phyloP scores from a whole-genome alignment of 352 stramenopile species.

The Phytophthora tubulina region DNA sequence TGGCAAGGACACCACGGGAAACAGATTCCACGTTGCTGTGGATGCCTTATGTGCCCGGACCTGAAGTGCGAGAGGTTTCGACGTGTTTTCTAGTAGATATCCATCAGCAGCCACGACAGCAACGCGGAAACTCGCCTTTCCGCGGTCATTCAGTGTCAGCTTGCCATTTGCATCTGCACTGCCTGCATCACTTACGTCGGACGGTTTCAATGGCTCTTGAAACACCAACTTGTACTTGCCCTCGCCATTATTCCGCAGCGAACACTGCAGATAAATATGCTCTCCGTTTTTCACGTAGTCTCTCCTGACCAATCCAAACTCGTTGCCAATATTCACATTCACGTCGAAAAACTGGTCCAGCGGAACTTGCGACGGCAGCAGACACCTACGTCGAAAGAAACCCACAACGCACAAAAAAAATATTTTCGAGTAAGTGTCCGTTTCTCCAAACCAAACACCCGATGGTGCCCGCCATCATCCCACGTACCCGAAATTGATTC shows the following conservation, averaged over 20 bases:
- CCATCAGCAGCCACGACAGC: conserved; percentile 35
- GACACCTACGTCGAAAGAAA: conserved; percentile 46
- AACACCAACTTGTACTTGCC: conserved; percentile 42
- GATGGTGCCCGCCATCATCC: conserved; percentile 15
- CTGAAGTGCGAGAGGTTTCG: conserved; percentile 48
- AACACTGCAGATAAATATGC: conserved; percentile 59
- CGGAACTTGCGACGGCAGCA: conserved; percentile 65
- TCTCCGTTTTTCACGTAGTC: conserved; percentile 56
- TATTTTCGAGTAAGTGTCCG: conserved; percentile 18
- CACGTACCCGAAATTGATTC: conserved; percentile 80
- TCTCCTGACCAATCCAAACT: conserved; percentile 83
- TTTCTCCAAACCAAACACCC: conserved; percentile 20
- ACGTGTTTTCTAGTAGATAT: neutral
- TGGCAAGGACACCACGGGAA: conserved; percentile 75
- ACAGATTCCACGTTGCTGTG: conserved; percentile 55
- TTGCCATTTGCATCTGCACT: conserved; percentile 37
- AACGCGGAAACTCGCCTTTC: conserved; percentile 62
- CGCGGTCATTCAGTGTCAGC: conserved; percentile 67
- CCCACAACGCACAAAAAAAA: conserved; percentile 11
- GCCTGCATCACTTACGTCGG: conserved; percentile 20
- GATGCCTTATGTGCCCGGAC: conserved; percentile 49
- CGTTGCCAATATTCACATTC: conserved; percentile 81
- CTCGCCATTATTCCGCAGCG: conserved; percentile 49
- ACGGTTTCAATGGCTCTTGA: conserved; percentile 26
- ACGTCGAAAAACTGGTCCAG: conserved; percentile 70